Conservation (phyloP, 139 green algal genomes). For the Volvox reticuliferus region DNA sequence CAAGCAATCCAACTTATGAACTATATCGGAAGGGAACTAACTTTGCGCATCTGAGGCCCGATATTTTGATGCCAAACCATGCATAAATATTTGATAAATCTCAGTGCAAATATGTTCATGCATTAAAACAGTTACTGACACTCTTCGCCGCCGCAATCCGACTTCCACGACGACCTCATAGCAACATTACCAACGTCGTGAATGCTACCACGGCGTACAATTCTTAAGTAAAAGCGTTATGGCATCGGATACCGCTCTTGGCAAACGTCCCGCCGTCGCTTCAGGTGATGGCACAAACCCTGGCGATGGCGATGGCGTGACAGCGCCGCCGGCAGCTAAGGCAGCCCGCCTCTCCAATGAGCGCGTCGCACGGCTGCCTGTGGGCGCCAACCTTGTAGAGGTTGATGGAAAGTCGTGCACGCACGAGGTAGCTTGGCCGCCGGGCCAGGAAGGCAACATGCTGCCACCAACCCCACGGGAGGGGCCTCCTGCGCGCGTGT, state of each 20-base stretch:
- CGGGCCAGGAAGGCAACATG: slow-evolving; percentile 57
- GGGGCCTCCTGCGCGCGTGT: slow-evolving; percentile 76
- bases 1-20: too few relatives aligned
- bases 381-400: slow-evolving; percentile 68
- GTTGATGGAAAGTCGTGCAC: slow-evolving; percentile 84
- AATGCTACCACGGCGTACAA: too few relatives aligned
- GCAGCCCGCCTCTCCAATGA: slow-evolving; percentile 14
- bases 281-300: background rate
- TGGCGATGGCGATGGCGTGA: background rate
- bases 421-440: slow-evolving; percentile 87
- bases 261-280: background rate
- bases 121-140: too few relatives aligned
- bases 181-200: too few relatives aligned
- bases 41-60: too few relatives aligned
- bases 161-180: too few relatives aligned
- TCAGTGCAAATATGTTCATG: too few relatives aligned
- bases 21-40: too few relatives aligned
- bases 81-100: too few relatives aligned
- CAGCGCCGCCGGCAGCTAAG: background rate
- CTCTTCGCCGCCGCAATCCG: too few relatives aligned
- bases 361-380: slow-evolving; percentile 47
- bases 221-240: background rate
- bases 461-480: slow-evolving; percentile 59
- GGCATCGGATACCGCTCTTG: background rate
- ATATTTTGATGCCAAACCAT: too few relatives aligned